Evolutionary conservation across 345 rosid genomes (phyloP), one percentile per base, ranked within the genome.

Genomic region (Trapa bicornis): DNA sequence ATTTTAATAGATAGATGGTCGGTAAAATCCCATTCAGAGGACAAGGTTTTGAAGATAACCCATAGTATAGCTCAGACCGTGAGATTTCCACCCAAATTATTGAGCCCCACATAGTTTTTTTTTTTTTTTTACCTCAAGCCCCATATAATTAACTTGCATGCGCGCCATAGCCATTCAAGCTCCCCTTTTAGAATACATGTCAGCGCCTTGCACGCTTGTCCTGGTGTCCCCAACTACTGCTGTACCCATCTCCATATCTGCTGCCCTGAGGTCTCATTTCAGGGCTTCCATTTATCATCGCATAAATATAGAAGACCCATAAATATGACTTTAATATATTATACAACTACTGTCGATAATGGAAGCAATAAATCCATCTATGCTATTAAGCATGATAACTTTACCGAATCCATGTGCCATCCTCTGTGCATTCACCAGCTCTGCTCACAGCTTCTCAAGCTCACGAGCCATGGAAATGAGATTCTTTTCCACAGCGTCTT

Each of bases 391-490:
- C 38, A 37, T 36, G 65, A 33, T 35, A 12, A 35, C 41, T 61
- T 61, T 72, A 75, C 75, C 77, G 38, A 47, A 35, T 53, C 76
- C 71, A 14, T 42, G 60, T 54, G 54, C 65, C 58, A 73, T 69
- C 47, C 67, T 72, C 60, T 62, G 70, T 35, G 71, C 48, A 48
- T 64, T 65, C 67, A 64, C 12, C 57, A 36, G 72, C 60, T 75
- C 72, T 11, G 69, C 74, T 43, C 72, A 70, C 45, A 72, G 71
- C 63, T 64, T 72, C 70, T 75, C 70, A 6, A 72, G 50, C 52
- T 78, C 76, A 57, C 58, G 65, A 70, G 74, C 74, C 78, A 78
- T 63, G 72, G 66, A 70, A 52, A 70, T 37, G 36, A 78, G 65
- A 48, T 75, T 75, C 68, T 61, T 60, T 56, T 78, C 78, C 74